phyloP scores from a whole-genome alignment of 2,329 filamentous ascomycete genomes.

The Xylaria sp. region DNA sequence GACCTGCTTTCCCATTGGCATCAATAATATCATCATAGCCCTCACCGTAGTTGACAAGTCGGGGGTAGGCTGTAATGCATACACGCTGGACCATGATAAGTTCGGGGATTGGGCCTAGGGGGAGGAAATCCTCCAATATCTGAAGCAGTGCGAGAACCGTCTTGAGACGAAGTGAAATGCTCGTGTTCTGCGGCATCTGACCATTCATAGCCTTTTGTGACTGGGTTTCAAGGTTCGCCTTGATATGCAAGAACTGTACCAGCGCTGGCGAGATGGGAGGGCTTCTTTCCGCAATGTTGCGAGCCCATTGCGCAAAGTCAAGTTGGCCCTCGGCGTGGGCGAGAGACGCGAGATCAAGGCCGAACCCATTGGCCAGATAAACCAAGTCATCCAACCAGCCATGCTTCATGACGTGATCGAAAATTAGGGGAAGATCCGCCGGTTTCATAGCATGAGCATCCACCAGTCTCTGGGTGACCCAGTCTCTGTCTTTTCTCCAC shows the following conservation, averaged over 20 bases:
- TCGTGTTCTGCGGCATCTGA: conserved; percentile 51
- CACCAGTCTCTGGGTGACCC: conserved; percentile 76
- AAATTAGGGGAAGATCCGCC: conserved; percentile 61
- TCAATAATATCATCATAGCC: conserved; percentile 90
- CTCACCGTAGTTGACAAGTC: conserved; percentile 93
- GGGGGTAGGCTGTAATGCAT: conserved; percentile 87
- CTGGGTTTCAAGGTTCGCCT: conserved; percentile 73
- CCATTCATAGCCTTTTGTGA: conserved; percentile 66
- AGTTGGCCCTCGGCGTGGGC: conserved; percentile 77
- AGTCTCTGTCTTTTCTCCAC: conserved; percentile 85
- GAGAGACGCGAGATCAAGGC: conserved; percentile 78
- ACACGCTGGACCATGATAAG: conserved; percentile 76
- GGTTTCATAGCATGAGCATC: conserved; percentile 68
- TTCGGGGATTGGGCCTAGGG: conserved; percentile 56
- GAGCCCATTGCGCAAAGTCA: conserved; percentile 76
- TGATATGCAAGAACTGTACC: conserved; percentile 75
- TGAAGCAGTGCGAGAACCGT: conserved; percentile 77
- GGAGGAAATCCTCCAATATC: conserved; percentile 67
- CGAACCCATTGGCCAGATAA: conserved; percentile 74
- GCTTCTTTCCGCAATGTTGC: conserved; percentile 60
- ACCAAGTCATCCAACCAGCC: conserved; percentile 80
- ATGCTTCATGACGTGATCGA: conserved; percentile 75
- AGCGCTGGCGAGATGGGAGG: conserved; percentile 66
- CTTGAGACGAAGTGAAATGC: conserved; percentile 73
- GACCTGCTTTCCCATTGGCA: conserved; percentile 73